Base-by-base conservation (phyloP, 176 grass and related monocot genomes). In the Urochloa ruziziensis region DNA sequence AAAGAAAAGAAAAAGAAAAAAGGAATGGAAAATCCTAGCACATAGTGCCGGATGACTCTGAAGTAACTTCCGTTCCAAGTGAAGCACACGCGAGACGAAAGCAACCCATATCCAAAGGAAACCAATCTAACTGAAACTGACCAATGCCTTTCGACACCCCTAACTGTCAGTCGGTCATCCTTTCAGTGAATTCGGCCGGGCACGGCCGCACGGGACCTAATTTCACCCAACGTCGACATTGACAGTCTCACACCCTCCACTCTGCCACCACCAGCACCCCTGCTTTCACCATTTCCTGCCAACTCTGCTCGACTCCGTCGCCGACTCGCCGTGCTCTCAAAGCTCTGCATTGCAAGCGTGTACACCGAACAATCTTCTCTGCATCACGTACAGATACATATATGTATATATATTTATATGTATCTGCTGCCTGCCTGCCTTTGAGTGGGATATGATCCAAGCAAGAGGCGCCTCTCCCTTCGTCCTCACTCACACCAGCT, bases 401-500 rank as follows among this genome's bases (percentile, higher is more conserved):
- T 10, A 5, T 74, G 18, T 33, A 18, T 53, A 34, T 73, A 5
- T 73, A 54, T 42, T 0, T 28, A 40, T 25, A 35, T 54, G 12
- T n/a, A n/a, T 57, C 14, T n/a, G 0, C 0, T 40, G 2, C 28
- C 0, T 28, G 40, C 35, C 48, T 24, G 21, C 30, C 68, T 86
- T 85, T 62, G 72, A 86, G 82, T 81, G 77, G 33, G 62, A 86
- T 90, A 70, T 46, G 72, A 86, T 86, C 78, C 78, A 82, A 77
- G 57, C 71, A 56, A 67, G 70, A 29, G 30, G 48, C 9, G 23
- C 4, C n/a, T 47, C 24, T 47, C 24, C 14, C 77, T 65, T 58
- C 68, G 48, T 80, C 30, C 28, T 39, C 68, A 80, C 39, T 8
- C 39, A n/a, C 28, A 56, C 46, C 17, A 40, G 32, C 69, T 46